Base-by-base conservation (phyloP, 163 green algal species). In the Chlorella variabilis region DNA sequence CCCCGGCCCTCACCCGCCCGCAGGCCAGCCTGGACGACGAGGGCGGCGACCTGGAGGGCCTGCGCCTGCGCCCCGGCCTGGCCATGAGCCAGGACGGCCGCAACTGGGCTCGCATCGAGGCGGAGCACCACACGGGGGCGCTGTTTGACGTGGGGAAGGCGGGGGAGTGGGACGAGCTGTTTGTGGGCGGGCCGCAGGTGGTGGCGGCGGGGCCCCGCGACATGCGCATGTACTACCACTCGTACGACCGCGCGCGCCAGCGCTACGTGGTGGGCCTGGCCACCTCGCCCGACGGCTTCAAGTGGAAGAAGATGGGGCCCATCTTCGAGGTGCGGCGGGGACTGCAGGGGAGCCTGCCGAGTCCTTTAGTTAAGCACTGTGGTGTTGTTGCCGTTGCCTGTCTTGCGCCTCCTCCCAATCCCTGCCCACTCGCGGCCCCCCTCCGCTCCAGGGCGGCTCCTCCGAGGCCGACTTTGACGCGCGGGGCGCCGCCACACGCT, bases 101-200 rank as follows among this genome's bases (percentile, higher is more conserved):
- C 66, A 98, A 99, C 89, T 99, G 93, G 92, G 96, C 94, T 9
- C 88, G 94, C 63, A 98, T 99, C 49, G 96, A 99, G 88, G 95
- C 87, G 15, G 94, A 97, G 17, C 95, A 99, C 88, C 96, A 99
- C 91, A 96, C 93, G 9, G 93, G 92, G 3, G 95, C 96, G 2
- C 79, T 99, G 31, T 96, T 99, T 85, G 96, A 98, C 76, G 91
- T 94, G 34, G 96, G 94, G 18, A 70, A 88, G 2, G 71, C 83
- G 48, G 93, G 92, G 2, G 91, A 96, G 62, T 98, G 94, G 92
- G 96, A 98, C 82, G 76, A 80, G 29, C 82, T 94, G 3, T 97
- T 92, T 80, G 89, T 97, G 7, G 89, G 68, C 15, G 82, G 85
- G 15, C 95, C 96, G 6, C 91, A 96, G 90, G 93, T 98, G 29